phyloP scores from a whole-genome alignment of 1,139 yeast genomes.

The Hemisphaericaspora subhashii region DNA sequence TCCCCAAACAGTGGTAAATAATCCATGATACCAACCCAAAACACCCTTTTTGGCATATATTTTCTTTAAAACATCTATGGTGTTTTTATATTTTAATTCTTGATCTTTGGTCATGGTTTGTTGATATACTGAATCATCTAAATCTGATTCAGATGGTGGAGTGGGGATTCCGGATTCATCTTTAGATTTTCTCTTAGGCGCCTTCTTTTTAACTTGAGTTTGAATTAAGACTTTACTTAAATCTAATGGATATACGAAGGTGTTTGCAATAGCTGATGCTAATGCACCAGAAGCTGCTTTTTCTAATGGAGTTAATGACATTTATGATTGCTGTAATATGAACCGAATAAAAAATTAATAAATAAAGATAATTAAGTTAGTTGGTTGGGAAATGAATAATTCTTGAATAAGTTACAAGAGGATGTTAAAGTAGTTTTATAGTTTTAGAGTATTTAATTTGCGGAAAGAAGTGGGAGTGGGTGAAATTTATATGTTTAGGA shows the following conservation, averaged over 20 bases:
- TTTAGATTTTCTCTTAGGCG: conserved; percentile 7
- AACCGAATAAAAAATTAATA: background rate
- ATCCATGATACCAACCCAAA: conserved; percentile 74
- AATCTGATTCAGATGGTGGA: conserved; percentile 19
- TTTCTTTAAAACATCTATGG: conserved; percentile 62
- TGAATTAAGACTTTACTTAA: conserved; percentile 73
- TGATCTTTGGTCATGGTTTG: conserved; percentile 20
- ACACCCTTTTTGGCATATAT: conserved; percentile 62
- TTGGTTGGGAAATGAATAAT: no score
- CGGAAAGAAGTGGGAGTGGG: background rate
- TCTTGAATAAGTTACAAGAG: no score
- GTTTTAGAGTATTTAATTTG: no score
- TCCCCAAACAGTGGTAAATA: conserved; percentile 68
- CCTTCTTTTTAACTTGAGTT: conserved; percentile 51
- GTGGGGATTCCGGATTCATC: conserved; percentile 12
- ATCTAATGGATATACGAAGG: conserved; percentile 77
- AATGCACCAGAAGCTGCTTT: conserved; percentile 84
- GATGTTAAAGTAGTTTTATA: no score
- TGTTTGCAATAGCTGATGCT: conserved; percentile 80
- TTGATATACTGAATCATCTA: conserved; percentile 29
- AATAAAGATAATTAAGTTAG: no score
- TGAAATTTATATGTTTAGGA: no score
- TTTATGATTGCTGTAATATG: conserved; percentile 10
- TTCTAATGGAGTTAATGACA: conserved; percentile 57
- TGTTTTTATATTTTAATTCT: conserved; percentile 51